These are phyloP conservation scores for Tolypocladium capitatum DNA, from an alignment of 2,329 filamentous ascomycete species.

Conservation along the genomic window DNA sequence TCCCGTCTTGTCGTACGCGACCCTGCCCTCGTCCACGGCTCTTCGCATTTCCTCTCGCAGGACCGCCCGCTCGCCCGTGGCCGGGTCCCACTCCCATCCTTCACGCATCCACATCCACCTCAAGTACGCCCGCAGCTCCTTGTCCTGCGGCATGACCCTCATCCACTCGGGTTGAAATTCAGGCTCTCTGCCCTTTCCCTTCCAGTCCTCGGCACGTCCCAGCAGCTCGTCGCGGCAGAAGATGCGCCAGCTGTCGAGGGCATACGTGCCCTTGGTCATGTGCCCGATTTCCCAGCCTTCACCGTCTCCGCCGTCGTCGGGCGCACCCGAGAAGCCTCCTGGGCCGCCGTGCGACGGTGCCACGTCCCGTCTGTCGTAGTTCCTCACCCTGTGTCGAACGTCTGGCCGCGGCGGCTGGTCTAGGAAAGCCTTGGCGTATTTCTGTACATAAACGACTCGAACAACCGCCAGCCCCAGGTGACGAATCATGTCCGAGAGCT, in stretches of 20 bases:
- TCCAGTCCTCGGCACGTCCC: conserved; percentile 52
- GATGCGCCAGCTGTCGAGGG: conserved; percentile 82
- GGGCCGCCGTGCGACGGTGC: conserved; percentile 4
- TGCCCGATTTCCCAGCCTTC: conserved; percentile 74
- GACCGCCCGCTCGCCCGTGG: conserved; percentile 48
- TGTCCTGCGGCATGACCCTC: conserved; percentile 68
- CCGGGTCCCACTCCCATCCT: conserved; percentile 68
- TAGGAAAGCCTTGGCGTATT: conserved; percentile 57
- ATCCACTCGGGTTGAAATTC: conserved; percentile 82
- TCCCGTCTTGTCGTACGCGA: conserved; percentile 40
- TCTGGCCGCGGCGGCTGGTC: conserved; percentile 45
- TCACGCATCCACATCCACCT: conserved; percentile 88
- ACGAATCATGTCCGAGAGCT: conserved; percentile 49
- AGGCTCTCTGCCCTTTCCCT: conserved; percentile 36
- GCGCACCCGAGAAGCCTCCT: not conserved
- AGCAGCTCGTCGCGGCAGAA: conserved; percentile 75
- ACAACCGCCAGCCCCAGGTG: conserved; percentile 59
- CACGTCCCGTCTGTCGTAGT: conserved; percentile 28
- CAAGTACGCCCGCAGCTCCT: conserved; percentile 77
- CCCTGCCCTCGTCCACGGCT: conserved; percentile 43
- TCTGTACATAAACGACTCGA: conserved; percentile 54
- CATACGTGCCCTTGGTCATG: conserved; percentile 69
- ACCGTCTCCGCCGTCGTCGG: conserved; percentile 3
- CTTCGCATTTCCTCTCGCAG: conserved; percentile 38
- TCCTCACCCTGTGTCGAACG: conserved; percentile 38